Base-by-base conservation (phyloP, 176 grass and related monocot genomes). In the Raddia guianensis region DNA sequence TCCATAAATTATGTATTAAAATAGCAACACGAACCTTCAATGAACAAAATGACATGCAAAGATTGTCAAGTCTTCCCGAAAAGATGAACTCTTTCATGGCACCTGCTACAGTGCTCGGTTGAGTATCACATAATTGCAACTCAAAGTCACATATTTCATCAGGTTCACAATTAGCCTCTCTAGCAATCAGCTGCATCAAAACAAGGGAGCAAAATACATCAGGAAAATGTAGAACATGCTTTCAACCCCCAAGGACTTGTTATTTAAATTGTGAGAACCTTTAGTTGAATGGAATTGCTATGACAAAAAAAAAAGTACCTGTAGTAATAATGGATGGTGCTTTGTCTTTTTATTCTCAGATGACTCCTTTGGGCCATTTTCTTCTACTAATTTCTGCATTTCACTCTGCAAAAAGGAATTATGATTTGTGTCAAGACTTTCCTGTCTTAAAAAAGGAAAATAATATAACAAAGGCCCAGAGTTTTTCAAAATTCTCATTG, bases 1-100 rank as follows among this genome's bases (percentile, higher is more conserved):
- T n/a, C 5, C 0, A 6, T 46, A 68, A 21, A 68, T 37, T 5
- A 35, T 40, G 77, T 70, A 52, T 13, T 16, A 12, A 58, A 83
- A 20, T 27, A 72, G 47, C 11, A 18, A 77, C 27, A 47, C 66
- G 80, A 83, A 97, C 94, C 89, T 93, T 89, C 68, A 98, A 80
- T 70, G 92, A 90, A 78, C 95, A 98, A 85, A 95, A 98, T 56
- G 96, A 95, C 96, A 98, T 98, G 90, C 96, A 93, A 76, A 98
- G 96, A 83, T 98, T 98, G 75, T 98, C 96, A 73, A 98, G 86
- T 86, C 96, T 90, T 89, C 96, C 92, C 18, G 96, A 98, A 87
- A 95, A 98, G 63, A 98, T 89, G 74, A 98, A 98, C 44, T 98
- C 92, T 89, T 98, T 95, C 88, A 82, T 89, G 75, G 90, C 88